Base-by-base conservation (phyloP, 1,139 yeast genomes). In the Yamadazyma kanchanaburiensis region DNA sequence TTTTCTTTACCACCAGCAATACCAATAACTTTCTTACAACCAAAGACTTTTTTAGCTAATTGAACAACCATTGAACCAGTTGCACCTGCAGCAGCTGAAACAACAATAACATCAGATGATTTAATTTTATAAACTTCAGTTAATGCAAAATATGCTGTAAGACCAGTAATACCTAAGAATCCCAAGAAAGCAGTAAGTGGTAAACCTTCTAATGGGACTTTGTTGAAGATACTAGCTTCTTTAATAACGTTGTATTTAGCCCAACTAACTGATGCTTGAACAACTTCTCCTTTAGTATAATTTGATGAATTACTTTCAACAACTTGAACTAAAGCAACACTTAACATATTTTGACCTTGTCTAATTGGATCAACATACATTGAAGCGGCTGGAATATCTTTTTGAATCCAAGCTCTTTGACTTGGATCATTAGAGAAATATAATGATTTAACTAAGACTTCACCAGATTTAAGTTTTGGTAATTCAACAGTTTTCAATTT, bases 71-170 rank as follows among this genome's bases (percentile, higher is more conserved):
- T 55, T n/a, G 77, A 64, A 17, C 88, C 87, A 21, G 80, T 80
- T 16, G 85, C 85, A 38, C 88, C 72, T 6, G 83, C 73, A 15
- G 87, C 87, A 34, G 84, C 86, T 16, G 82, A 73, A 21, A 80
- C 64, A 32, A 75, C 69, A 7, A 63, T 52, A 14, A 36, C 43
- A 23, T 49, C 47, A 17, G 60, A 65, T 25, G 57, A 56, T 34
- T 61, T 51, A 38, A 73, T 43, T 26, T 61, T 53, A 17, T 70
- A 72, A 32, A 69, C 61, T 22, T 66, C 65, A 35, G 50, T 55
- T 37, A 77, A 63, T 9, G 80, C 81, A 40, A 69, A 58, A 54
- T 75, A 80, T 9, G 87, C 84, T 22, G 88, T 80, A 37, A 78
- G 48, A 0, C 81, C 75, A 9, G 84, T 77, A 39, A 69, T 46